These are phyloP conservation scores for Aspergillus asperescens DNA, from an alignment of 495 filamentous ascomycete genomes.

Conservation along the genomic window DNA sequence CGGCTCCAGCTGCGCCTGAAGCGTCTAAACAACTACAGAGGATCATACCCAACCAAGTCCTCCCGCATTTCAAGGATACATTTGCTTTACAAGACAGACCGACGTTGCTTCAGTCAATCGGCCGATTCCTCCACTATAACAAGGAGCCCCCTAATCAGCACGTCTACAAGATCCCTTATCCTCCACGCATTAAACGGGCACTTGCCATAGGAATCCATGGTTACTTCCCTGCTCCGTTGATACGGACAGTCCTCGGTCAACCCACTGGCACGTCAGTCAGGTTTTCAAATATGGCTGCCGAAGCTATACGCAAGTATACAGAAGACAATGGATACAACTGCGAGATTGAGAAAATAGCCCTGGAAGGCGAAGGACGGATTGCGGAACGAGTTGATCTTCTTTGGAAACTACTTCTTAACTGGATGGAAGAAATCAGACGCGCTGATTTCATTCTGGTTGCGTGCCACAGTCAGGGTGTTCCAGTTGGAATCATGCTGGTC, in stretches of 20 bases:
- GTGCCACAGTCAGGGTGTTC: constrained; percentile 93
- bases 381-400: constrained; percentile 81
- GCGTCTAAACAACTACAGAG: constrained; percentile 43
- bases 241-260: constrained; percentile 84
- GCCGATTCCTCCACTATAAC: constrained; percentile 57
- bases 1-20: constrained; percentile 34
- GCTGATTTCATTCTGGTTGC: constrained; percentile 87
- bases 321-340: constrained; percentile 59
- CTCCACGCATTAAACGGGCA: constrained; percentile 70
- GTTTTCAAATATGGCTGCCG: constrained; percentile 84
- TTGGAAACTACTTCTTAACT: constrained; percentile 91
- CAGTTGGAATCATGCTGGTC: constrained; percentile 88
- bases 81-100: constrained; percentile 63
- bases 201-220: constrained; percentile 93
- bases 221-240: constrained; percentile 78
- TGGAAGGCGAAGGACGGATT: constrained; percentile 98
- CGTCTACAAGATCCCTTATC: constrained; percentile 63
- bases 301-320: constrained; percentile 76
- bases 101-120: constrained; percentile 66
- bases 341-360: constrained; percentile 81
- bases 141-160: constrained; percentile 61
- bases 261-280: constrained; percentile 91
- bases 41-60: constrained; percentile 55
- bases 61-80: constrained; percentile 63
- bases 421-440: constrained; percentile 82